phyloP scores from a whole-genome alignment of 331 rosid genomes.

The Ulmus americana region DNA sequence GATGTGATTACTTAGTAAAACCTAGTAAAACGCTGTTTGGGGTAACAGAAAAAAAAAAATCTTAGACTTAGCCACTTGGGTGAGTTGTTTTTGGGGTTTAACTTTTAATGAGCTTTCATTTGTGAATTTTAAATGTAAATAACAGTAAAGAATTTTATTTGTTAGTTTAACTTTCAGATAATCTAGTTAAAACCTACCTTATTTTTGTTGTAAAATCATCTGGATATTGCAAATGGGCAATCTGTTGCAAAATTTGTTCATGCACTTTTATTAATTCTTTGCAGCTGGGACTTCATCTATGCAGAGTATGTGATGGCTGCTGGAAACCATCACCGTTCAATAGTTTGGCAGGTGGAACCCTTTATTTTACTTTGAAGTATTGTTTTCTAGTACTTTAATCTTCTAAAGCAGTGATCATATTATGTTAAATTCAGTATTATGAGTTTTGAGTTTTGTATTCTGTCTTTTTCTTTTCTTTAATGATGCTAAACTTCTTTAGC shows the following conservation, averaged over 20 bases:
- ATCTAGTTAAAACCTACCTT: not conserved
- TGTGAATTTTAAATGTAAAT: too few relatives aligned
- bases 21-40: not conserved
- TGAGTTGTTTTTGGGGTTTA: too few relatives aligned
- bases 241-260: not conserved
- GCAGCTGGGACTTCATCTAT: slow-evolving; percentile 99
- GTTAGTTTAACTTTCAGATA: too few relatives aligned
- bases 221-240: not conserved
- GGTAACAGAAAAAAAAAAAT: not conserved
- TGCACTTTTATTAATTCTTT: slow-evolving; percentile 1
- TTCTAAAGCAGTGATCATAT: not conserved
- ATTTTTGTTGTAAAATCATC: slow-evolving; percentile 11
- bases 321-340: slow-evolving; percentile 81
- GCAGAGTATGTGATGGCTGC: slow-evolving; percentile 98
- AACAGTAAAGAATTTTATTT: too few relatives aligned
- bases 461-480: not conserved
- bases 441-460: slow-evolving; percentile 5
- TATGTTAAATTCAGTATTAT: not conserved
- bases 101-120: too few relatives aligned
- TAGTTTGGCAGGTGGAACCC: slow-evolving; percentile 78
- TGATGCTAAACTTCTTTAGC: slow-evolving; percentile 1
- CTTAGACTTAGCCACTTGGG: not conserved
- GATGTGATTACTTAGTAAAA: not conserved
- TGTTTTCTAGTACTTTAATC: not conserved
- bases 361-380: slow-evolving; percentile 20